Conservation (phyloP, 176 grass and related monocot genomes). For the Musa itinerans region DNA sequence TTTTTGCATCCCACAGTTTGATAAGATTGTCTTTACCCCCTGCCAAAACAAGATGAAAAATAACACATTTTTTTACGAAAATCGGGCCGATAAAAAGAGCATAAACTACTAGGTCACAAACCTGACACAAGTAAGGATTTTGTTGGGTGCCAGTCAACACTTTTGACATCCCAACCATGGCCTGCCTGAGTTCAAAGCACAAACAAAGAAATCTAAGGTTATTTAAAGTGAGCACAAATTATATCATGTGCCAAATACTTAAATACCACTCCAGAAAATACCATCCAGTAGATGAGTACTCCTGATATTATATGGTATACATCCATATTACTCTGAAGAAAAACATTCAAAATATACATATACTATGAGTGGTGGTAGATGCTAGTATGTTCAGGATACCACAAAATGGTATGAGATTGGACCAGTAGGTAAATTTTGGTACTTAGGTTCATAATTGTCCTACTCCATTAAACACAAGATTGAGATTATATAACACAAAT, state of each 20-base stretch:
- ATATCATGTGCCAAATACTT: not conserved
- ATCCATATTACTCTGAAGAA: no score
- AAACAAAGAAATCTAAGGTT: conserved; percentile 44
- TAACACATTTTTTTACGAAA: conserved; percentile 2
- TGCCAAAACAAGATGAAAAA: conserved; percentile 25
- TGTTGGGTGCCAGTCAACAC: conserved; percentile 95
- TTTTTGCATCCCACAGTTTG: conserved; percentile 98
- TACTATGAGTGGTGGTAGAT: no score
- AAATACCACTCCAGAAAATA: not conserved
- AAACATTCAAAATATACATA: no score
- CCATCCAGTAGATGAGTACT: not conserved
- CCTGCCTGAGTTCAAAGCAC: conserved; percentile 85
- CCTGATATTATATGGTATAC: no score
- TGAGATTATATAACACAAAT: no score
- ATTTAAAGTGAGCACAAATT: conserved; percentile 8
- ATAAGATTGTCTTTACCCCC: conserved; percentile 98
- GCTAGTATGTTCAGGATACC: no score
- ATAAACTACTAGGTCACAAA: conserved; percentile 27
- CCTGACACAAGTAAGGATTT: conserved; percentile 98
- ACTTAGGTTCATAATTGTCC: no score
- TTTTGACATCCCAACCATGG: conserved; percentile 99
- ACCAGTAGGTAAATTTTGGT: no score
- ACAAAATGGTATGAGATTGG: no score
- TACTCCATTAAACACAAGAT: no score
- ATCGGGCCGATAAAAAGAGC: conserved; percentile 6